Conservation (phyloP, 164 flowering plant species). For the Protea cynaroides region DNA sequence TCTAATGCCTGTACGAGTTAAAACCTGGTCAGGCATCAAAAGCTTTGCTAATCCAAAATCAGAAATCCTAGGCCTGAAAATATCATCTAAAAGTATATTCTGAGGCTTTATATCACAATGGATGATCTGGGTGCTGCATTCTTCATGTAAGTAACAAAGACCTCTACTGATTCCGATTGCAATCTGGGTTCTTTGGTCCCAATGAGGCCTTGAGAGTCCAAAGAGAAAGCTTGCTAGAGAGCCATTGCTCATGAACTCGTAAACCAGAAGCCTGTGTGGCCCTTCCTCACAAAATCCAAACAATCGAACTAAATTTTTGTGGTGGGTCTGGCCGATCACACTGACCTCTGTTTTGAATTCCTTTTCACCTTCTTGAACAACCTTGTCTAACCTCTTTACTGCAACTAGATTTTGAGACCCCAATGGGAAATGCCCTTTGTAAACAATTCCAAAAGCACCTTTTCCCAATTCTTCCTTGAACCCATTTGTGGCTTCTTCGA, state of each 20-base stretch:
- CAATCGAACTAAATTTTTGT: constrained; percentile 8
- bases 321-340: constrained; percentile 13
- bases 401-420: constrained; percentile 7
- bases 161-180: constrained; percentile 14
- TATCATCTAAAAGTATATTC: background rate
- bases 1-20: constrained; percentile 7
- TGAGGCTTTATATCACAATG: too few species aligned
- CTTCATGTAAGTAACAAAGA: constrained; percentile 6
- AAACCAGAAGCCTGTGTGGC: constrained; percentile 14
- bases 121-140: too few species aligned
- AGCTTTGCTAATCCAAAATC: too few species aligned
- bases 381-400: constrained; percentile 21
- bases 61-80: background rate
- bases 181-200: constrained; percentile 10
- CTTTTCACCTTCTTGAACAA: constrained; percentile 12
- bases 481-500: constrained; percentile 15
- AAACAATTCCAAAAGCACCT: constrained; percentile 25
- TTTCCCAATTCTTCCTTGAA: constrained; percentile 25
- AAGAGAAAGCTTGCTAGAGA: constrained; percentile 7
- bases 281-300: constrained; percentile 26
- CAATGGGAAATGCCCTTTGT: constrained; percentile 13
- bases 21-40: constrained; percentile 3
- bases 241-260: constrained; percentile 14
- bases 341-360: constrained; percentile 26
- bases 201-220: constrained; percentile 8